Evolutionary conservation across 768 basidiomycete species (phyloP), one percentile per base, ranked within the genome.

Genomic region (Lentinula detonsa): DNA sequence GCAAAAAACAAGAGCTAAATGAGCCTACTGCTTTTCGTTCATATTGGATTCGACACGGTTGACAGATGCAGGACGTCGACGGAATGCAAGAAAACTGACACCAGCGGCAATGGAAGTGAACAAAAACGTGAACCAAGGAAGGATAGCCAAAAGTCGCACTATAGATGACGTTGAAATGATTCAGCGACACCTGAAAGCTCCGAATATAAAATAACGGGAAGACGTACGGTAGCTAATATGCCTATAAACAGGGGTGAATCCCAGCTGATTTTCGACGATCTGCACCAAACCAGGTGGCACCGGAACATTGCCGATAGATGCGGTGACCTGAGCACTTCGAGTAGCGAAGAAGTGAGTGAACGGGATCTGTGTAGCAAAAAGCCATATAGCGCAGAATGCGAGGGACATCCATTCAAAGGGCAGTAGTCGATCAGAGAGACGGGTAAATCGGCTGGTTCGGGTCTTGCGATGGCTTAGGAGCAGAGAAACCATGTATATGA

Each of bases 281-380:
- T 75, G 70, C n/a, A 83, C 67, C 18, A 71, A 50, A 5, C 55
- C 13, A 10, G 66, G 61, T 6, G 78, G 72, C 9, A 84, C 34
- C 18, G 65, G 65, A 11, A 71, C 33, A 4, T 68, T 70, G 7
- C 65, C 68, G 58, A 80, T 53, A 21, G 66, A 70, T n/a, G 76
- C 79, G n/a, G 64, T 54, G 55, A 82, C 70, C 57, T 70, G 68
- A 21, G 78, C 80, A 21, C 67, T 65, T 23, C 71, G 72, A 50
- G 68, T 83, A 34, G 73, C 74, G 61, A 77, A 73, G 67, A 78
- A 76, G 66, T 72, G 69, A 15, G 77, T 77, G 65, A 76, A 79
- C 6, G 82, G 72, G 8, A 83, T 71, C 23, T 77, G 69, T 4
- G 73, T 70, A 18, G 77, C 78, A 64, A 83, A 73, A 45, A 83